phyloP scores from a whole-genome alignment of 139 green algal species.

The Picochlorum sp. region DNA sequence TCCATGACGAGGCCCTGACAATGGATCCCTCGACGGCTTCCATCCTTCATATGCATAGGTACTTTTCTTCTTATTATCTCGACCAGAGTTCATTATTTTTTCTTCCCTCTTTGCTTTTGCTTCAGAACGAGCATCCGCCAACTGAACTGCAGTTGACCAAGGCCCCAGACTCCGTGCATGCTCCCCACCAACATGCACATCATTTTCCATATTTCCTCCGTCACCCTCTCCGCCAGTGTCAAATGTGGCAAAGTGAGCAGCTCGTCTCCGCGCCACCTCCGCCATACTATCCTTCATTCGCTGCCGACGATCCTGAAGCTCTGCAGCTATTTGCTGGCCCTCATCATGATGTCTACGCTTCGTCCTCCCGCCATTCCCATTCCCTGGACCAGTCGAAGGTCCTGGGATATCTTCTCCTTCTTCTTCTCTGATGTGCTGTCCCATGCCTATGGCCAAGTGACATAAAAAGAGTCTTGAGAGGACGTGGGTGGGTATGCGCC shows the following conservation, averaged over 20 bases:
- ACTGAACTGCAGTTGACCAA: conserved; percentile 48
- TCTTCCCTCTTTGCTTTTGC: conserved; percentile 35
- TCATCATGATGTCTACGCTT: too few species aligned
- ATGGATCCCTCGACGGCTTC: conserved; percentile 31
- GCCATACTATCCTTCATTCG: conserved; percentile 1
- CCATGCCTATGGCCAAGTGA: too few species aligned
- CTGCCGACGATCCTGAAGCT: not conserved
- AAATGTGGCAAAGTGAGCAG: conserved; percentile 56
- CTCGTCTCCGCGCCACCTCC: conserved; percentile 11
- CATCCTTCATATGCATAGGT: conserved; percentile 18
- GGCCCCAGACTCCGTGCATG: conserved; percentile 52
- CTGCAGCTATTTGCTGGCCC: too few species aligned
- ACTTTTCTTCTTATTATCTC: not conserved
- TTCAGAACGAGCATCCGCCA: conserved; percentile 44
- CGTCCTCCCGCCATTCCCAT: too few species aligned
- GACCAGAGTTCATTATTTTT: conserved; percentile 25
- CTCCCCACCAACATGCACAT: conserved; percentile 34
- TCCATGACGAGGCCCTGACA: conserved; percentile 14
- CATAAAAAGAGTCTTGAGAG: too few species aligned
- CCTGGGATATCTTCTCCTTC: not conserved
- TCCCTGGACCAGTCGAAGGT: too few species aligned
- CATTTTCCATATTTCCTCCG: conserved; percentile 7
- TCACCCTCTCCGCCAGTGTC: conserved; percentile 17
- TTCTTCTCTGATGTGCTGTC: not conserved
- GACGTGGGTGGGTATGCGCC: too few species aligned